Conservation (phyloP, 2,329 filamentous ascomycete genomes). For the Fusarium oligoseptatum region DNA sequence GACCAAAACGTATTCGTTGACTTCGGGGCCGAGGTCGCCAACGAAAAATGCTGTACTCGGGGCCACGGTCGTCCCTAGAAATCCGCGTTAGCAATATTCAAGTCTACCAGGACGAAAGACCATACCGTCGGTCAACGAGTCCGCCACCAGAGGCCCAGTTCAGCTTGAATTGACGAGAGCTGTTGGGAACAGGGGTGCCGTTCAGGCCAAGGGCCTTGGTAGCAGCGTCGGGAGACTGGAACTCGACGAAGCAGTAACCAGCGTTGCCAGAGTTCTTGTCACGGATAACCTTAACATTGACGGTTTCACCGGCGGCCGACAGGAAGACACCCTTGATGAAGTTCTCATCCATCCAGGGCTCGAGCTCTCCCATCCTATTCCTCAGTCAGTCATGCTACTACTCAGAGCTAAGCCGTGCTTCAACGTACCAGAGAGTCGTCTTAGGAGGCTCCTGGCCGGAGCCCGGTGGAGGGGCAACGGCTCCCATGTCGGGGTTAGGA, state of each 20-base stretch:
- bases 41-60: conserved; percentile 99
- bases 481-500: conserved; percentile 54
- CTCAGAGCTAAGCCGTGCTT: neutral
- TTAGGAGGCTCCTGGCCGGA: conserved; percentile 63
- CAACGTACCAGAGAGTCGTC: conserved; percentile 68
- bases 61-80: conserved; percentile 90
- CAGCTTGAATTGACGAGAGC: conserved; percentile 94
- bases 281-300: conserved; percentile 99
- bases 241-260: conserved; percentile 99
- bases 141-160: conserved; percentile 99
- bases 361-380: conserved; percentile 96
- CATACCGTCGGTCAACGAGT: conserved; percentile 88
- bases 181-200: conserved; percentile 91
- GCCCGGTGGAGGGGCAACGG: conserved; percentile 51
- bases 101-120: conserved; percentile 43
- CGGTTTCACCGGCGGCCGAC: conserved; percentile 90
- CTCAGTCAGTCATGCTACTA: conserved; percentile 21
- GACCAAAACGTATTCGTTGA: conserved; percentile 98
- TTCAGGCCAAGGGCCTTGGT: conserved; percentile 93
- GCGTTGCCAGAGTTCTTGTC: conserved; percentile 99
- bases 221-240: conserved; percentile 83
- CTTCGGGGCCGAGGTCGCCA: conserved; percentile 95
- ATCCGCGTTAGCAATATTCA: neutral
- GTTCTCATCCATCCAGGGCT: conserved; percentile 99
- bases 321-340: conserved; percentile 94